Conservation (phyloP, 2,329 filamentous ascomycete species). For the Helminthosporium solani region DNA sequence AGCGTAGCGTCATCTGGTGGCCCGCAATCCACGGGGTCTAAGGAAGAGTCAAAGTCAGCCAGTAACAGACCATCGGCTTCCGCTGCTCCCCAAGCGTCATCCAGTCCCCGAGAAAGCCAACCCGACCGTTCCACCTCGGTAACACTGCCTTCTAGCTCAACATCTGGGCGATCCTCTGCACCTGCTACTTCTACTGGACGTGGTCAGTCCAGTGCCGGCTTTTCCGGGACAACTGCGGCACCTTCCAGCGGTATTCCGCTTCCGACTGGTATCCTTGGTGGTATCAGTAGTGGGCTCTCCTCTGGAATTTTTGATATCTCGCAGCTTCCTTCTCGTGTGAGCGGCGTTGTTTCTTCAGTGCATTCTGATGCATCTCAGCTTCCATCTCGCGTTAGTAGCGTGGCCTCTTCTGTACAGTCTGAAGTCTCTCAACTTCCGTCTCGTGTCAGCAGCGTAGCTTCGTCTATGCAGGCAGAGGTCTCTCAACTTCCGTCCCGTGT, state of each 20-base stretch:
- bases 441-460: conserved; percentile 2
- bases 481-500: conserved; percentile 3
- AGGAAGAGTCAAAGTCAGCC: too few relatives aligned
- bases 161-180: too few relatives aligned
- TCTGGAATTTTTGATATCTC: background rate
- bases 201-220: background rate
- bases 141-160: too few relatives aligned
- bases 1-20: too few relatives aligned
- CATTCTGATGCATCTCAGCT: background rate
- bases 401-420: background rate
- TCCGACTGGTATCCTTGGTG: background rate
- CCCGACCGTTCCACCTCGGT: too few relatives aligned
- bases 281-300: background rate
- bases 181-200: background rate
- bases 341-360: background rate
- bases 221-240: background rate
- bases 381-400: conserved; percentile 1
- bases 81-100: too few relatives aligned
- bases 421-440: background rate
- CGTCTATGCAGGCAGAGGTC: conserved; percentile 2
- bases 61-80: too few relatives aligned
- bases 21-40: too few relatives aligned
- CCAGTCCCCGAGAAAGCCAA: too few relatives aligned
- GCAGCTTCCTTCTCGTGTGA: background rate
- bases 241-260: background rate